Conservation (phyloP, 2,329 filamentous ascomycete genomes). For the Mycosphaerella arachidis region DNA sequence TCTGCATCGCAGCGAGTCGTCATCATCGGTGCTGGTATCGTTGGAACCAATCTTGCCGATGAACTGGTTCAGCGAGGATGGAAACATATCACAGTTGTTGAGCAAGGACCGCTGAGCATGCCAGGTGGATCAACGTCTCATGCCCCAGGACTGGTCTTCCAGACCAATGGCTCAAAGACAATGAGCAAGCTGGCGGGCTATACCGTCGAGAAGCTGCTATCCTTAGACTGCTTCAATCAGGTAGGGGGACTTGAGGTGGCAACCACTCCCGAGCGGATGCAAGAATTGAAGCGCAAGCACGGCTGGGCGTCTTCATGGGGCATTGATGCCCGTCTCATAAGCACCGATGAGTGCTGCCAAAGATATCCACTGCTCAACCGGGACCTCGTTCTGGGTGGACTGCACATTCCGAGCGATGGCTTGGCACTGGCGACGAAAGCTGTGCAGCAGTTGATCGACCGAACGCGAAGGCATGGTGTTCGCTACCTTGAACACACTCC, state of each 20-base stretch:
- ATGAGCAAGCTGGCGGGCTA: conserved; percentile 58
- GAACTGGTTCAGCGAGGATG: conserved; percentile 60
- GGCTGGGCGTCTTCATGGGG: conserved; percentile 60
- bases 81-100: conserved; percentile 60
- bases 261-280: conserved; percentile 54
- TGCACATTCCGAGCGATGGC: conserved; percentile 59
- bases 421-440: conserved; percentile 58
- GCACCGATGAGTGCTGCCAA: conserved; percentile 49
- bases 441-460: conserved; percentile 57
- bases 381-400: conserved; percentile 50
- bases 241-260: conserved; percentile 60
- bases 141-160: conserved; percentile 61
- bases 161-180: conserved; percentile 55
- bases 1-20: conserved; percentile 41
- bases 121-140: conserved; percentile 63
- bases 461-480: conserved; percentile 56
- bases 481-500: conserved; percentile 53
- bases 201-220: conserved; percentile 57
- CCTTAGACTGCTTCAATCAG: conserved; percentile 59
- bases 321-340: conserved; percentile 52
- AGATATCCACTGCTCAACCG: conserved; percentile 53
- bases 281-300: conserved; percentile 60
- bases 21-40: conserved; percentile 61
- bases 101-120: conserved; percentile 59
- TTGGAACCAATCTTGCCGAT: conserved; percentile 60